Evolutionary conservation across 2,329 filamentous ascomycete genomes (phyloP).

Genomic region (Leptographium galeiforme): DNA sequence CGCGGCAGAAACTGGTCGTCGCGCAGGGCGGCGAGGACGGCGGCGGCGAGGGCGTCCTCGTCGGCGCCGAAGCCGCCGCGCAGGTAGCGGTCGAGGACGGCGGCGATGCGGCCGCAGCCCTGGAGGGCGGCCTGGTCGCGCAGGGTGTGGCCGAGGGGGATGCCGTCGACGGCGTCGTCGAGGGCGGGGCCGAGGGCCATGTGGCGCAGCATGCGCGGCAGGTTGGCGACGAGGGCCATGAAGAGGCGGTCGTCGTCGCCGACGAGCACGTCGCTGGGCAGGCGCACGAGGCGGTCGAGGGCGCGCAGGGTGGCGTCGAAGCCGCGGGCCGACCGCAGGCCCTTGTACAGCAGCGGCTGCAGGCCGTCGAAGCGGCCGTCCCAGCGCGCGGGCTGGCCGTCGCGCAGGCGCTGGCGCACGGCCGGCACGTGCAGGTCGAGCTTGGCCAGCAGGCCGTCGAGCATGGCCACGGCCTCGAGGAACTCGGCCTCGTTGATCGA

Average conservation of each 20-base stretch:
- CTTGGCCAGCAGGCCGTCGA: constrained; percentile 74
- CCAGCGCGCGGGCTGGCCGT: constrained; percentile 76
- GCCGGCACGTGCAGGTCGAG: constrained; percentile 62
- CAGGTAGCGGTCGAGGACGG: constrained; percentile 58
- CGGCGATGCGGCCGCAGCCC: constrained; percentile 51
- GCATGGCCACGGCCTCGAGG: constrained; percentile 79
- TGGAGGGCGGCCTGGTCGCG: constrained; percentile 61
- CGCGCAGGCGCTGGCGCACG: constrained; percentile 57
- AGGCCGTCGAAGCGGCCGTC: constrained; percentile 75
- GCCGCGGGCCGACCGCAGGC: constrained; percentile 72
- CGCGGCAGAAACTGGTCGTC: constrained; percentile 62
- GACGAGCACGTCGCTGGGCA: constrained; percentile 69
- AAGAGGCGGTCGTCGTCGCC: constrained; percentile 73
- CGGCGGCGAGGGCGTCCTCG: constrained; percentile 59
- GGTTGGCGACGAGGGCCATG: constrained; percentile 79
- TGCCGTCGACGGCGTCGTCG: not conserved
- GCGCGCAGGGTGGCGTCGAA: constrained; percentile 65
- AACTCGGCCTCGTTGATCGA: constrained; percentile 96
- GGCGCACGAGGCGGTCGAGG: constrained; percentile 62
- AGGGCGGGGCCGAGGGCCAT: constrained; percentile 45
- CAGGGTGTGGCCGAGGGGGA: constrained; percentile 50
- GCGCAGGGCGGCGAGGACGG: constrained; percentile 60
- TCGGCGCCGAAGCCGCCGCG: constrained; percentile 29
- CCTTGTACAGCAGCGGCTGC: constrained; percentile 79
- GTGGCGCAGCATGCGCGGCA: constrained; percentile 70